Percentiles rank a stretch among this genome's conserved stretches.
Evolutionary conservation across 768 basidiomycete genomes (phyloP).

Genomic region (Cyathus striatus): DNA sequence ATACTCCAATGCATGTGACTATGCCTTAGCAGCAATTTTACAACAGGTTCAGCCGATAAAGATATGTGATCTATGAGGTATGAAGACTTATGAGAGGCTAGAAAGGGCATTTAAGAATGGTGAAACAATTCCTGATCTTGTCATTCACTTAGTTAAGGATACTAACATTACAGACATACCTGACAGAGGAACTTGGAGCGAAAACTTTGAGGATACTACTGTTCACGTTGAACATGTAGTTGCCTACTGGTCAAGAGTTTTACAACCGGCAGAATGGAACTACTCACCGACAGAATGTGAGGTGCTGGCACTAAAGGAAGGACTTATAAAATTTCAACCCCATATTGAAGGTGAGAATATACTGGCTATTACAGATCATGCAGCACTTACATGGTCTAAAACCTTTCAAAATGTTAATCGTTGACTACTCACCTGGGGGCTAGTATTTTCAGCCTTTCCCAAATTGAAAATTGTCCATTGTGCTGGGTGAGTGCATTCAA

Average conservation of each 20-base stretch:
- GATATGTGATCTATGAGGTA: conserved; percentile 20
- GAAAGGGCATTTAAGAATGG: conserved; percentile 11
- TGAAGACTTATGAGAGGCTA: conserved; percentile 16
- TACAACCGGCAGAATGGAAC: too few species aligned
- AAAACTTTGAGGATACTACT: background rate
- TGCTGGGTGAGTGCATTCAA: conserved; percentile 30
- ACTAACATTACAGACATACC: conserved; percentile 12
- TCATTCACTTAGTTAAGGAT: conserved; percentile 13
- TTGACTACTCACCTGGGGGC: conserved; percentile 28
- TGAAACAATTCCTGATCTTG: conserved; percentile 15
- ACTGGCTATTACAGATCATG: too few species aligned
- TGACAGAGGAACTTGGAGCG: conserved; percentile 9
- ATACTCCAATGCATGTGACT: too few species aligned
- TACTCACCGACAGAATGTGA: too few species aligned
- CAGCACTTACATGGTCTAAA: too few species aligned
- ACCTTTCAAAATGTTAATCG: too few species aligned
- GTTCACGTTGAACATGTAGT: conserved; percentile 16
- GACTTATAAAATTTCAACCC: too few species aligned
- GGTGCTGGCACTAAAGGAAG: too few species aligned
- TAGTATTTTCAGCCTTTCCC: too few species aligned
- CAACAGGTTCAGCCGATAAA: conserved; percentile 26
- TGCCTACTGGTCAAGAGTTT: too few species aligned
- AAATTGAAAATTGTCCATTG: conserved; percentile 28
- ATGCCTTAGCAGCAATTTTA: conserved; percentile 18
- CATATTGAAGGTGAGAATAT: conserved; percentile 28